phyloP scores from a whole-genome alignment of 2,329 filamentous ascomycete species.

The Aspergillus novofumigatus region DNA sequence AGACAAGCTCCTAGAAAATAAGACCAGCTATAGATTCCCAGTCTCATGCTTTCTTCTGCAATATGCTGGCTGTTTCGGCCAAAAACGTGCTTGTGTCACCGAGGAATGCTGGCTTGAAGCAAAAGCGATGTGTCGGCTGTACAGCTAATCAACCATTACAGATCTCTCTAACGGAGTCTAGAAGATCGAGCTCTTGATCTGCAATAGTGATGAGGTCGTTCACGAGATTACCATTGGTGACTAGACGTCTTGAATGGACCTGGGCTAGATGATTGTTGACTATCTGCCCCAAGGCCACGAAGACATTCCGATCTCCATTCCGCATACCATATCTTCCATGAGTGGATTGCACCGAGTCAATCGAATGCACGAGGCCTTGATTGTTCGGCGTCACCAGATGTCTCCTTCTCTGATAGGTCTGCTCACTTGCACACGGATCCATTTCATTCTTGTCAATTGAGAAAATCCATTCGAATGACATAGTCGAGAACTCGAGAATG shows the following conservation, averaged over 20 bases:
- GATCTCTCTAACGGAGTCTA: neutral
- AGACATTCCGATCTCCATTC: constrained; percentile 4
- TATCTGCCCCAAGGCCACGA: neutral
- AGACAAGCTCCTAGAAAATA: neutral
- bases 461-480: neutral
- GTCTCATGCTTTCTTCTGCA: neutral
- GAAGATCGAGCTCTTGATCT: neutral
- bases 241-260: neutral
- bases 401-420: neutral
- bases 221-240: neutral
- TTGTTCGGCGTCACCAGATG: neutral
- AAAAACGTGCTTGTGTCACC: neutral
- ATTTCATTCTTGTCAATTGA: neutral
- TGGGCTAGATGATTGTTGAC: neutral
- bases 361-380: neutral
- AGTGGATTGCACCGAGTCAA: neutral
- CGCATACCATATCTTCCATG: constrained; percentile 8
- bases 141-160: neutral
- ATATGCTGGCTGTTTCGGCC: neutral
- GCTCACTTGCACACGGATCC: neutral
- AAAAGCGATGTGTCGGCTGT: neutral
- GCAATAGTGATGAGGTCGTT: neutral
- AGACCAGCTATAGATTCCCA: neutral
- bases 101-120: neutral
- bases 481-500: neutral